phyloP scores from a whole-genome alignment of 2,329 filamentous ascomycete species.

The Fusarium nisikadoi region DNA sequence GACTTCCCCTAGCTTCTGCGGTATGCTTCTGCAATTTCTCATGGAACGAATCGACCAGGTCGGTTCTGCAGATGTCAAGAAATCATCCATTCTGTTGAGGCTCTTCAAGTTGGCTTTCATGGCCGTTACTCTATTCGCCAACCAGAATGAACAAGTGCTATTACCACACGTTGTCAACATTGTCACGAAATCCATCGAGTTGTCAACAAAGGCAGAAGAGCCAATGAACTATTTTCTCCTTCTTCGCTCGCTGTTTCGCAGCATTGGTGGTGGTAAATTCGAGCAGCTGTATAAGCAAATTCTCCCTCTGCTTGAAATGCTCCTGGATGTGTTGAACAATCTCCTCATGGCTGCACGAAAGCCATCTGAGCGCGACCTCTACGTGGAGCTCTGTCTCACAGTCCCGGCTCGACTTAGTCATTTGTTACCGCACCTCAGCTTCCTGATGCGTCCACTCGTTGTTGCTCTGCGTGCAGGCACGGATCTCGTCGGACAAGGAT shows the following conservation, averaged over 20 bases:
- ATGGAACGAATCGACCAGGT: constrained; percentile 98
- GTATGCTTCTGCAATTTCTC: constrained; percentile 96
- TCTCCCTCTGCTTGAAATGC: constrained; percentile 93
- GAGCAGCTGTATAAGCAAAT: constrained; percentile 99
- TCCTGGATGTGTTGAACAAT: constrained; percentile 96
- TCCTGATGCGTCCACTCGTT: constrained; percentile 97
- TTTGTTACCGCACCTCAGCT: constrained; percentile 92
- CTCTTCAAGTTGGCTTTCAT: constrained; percentile 99
- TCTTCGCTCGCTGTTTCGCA: constrained; percentile 90
- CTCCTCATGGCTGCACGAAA: constrained; percentile 90
- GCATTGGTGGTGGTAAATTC: constrained; percentile 96
- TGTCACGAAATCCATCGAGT: constrained; percentile 94
- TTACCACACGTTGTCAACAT: constrained; percentile 97
- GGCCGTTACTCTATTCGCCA: constrained; percentile 95
- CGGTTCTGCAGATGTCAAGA: constrained; percentile 89
- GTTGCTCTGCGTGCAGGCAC: constrained; percentile 91
- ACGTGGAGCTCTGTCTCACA: constrained; percentile 95
- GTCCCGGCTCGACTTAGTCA: constrained; percentile 95
- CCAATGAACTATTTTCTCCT: constrained; percentile 99
- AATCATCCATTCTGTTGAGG: constrained; percentile 89
- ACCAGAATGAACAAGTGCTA: constrained; percentile 94
- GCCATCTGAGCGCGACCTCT: constrained; percentile 90
- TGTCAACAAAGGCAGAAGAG: constrained; percentile 94
- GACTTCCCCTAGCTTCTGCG: constrained; percentile 95
- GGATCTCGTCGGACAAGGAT: constrained; percentile 92